Percentiles rank a stretch among this genome's conserved stretches.
Evolutionary conservation across 2,329 filamentous ascomycete species (phyloP).

Genomic region (Volutella citrinella): DNA sequence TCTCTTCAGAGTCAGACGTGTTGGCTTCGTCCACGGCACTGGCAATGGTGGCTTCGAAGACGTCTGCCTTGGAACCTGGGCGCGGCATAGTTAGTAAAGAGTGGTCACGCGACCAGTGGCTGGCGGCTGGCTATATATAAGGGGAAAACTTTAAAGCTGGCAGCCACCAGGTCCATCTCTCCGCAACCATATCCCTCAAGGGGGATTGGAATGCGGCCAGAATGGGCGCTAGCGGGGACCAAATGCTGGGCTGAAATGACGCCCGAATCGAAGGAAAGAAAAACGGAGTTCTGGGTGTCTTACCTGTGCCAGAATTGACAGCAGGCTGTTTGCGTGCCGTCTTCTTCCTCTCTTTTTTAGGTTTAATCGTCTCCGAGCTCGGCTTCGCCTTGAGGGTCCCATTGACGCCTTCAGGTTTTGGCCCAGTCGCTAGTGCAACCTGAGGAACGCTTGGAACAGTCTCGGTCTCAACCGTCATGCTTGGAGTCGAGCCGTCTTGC

Average conservation of each 20-base stretch:
- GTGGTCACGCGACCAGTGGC: too few relatives aligned
- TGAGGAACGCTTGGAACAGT: constrained; percentile 90
- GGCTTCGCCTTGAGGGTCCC: constrained; percentile 81
- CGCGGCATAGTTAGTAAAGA: constrained; percentile 29
- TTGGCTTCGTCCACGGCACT: constrained; percentile 94
- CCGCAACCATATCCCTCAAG: too few relatives aligned
- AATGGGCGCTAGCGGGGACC: too few relatives aligned
- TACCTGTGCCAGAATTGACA: constrained; percentile 70
- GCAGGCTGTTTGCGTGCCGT: constrained; percentile 69
- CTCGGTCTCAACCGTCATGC: constrained; percentile 98
- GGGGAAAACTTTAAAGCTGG: too few relatives aligned
- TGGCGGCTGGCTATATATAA: too few relatives aligned
- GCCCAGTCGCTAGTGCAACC: constrained; percentile 65
- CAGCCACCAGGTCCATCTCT: too few relatives aligned
- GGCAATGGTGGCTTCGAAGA: constrained; percentile 95
- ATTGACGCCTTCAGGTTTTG: constrained; percentile 60
- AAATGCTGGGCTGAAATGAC: too few relatives aligned
- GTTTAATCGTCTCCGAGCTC: constrained; percentile 93
- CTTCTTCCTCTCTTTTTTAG: constrained; percentile 90
- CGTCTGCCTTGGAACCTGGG: constrained; percentile 88
- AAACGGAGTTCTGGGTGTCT: too few relatives aligned
- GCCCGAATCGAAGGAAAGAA: too few relatives aligned
- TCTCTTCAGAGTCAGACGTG: constrained; percentile 96
- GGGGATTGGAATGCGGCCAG: too few relatives aligned
- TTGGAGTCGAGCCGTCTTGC: constrained; percentile 73